phyloP scores from a whole-genome alignment of 2,329 filamentous ascomycete species.

The Parascedosporium putredinis region DNA sequence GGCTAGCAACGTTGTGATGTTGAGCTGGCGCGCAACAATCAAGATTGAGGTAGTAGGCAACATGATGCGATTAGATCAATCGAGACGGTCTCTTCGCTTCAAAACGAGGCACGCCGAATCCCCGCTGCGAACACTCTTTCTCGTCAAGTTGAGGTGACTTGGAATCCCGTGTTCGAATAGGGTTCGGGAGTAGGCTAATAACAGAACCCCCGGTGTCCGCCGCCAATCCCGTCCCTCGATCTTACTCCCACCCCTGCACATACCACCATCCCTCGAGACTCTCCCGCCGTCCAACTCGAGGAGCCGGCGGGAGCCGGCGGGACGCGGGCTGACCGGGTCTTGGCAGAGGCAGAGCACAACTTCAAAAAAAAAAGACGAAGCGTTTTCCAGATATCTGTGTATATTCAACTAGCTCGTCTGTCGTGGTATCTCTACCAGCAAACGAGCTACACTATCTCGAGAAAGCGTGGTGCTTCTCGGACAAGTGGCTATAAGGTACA shows the following conservation, averaged over 20 bases:
- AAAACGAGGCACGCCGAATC: too few species aligned
- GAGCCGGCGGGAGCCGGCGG: not conserved
- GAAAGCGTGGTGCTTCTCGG: not conserved
- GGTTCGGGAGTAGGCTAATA: not conserved
- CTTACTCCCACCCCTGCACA: too few species aligned
- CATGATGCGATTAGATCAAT: too few species aligned
- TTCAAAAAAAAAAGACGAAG: too few species aligned
- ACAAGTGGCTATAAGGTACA: not conserved
- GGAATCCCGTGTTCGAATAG: not conserved
- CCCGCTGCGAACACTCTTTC: too few species aligned
- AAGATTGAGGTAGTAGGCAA: too few species aligned
- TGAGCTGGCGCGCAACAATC: too few species aligned
- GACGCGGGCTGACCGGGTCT: not conserved
- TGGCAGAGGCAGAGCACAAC: not conserved
- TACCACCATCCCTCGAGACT: not conserved
- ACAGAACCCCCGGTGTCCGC: too few species aligned
- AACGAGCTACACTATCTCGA: not conserved
- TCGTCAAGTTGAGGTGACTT: not conserved
- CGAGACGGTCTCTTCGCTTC: too few species aligned
- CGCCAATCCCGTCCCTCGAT: too few species aligned
- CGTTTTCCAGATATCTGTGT: too few species aligned
- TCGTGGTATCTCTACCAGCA: constrained; percentile 3
- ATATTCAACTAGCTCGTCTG: not conserved
- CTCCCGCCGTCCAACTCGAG: not conserved
- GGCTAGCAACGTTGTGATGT: too few species aligned